Percentiles rank a stretch among this genome's conserved stretches.
These are phyloP conservation scores for Coemansia sp. DNA, from an alignment of 192 early-diverging fungal genomes.

Conservation along the genomic window DNA sequence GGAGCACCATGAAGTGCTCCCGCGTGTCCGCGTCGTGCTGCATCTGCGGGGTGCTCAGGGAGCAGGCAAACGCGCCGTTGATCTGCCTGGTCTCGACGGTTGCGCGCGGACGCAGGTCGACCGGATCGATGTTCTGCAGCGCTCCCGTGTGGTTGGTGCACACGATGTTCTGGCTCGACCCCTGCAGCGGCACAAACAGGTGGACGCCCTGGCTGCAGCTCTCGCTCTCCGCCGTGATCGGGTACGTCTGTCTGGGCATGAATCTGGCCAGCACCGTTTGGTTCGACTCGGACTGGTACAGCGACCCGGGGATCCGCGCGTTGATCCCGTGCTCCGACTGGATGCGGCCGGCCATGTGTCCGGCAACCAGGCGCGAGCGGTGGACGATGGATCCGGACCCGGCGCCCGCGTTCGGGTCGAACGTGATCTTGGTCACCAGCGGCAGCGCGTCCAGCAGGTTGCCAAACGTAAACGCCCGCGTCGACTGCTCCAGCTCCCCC, in stretches of 20 bases:
- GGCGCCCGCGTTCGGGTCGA: conserved; percentile 51
- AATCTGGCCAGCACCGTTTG: conserved; percentile 69
- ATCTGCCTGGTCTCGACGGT: conserved; percentile 63
- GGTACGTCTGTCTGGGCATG: conserved; percentile 60
- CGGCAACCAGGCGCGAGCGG: conserved; percentile 62
- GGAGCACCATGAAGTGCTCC: conserved; percentile 74
- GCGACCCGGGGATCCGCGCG: conserved; percentile 65
- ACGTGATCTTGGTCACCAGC: conserved; percentile 67
- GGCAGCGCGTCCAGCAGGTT: conserved; percentile 77
- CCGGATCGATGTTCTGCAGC: conserved; percentile 68
- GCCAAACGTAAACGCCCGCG: conserved; percentile 65
- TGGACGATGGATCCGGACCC: conserved; percentile 57
- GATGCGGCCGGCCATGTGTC: conserved; percentile 64
- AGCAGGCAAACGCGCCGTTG: conserved; percentile 66
- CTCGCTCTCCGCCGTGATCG: conserved; percentile 62
- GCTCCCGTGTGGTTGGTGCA: conserved; percentile 71
- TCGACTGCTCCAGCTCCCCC: conserved; percentile 66
- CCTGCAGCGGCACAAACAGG: conserved; percentile 59
- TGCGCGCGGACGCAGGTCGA: conserved; percentile 63
- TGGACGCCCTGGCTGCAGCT: conserved; percentile 67
- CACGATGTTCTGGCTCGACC: conserved; percentile 64
- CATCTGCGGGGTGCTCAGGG: conserved; percentile 67
- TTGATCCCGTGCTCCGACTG: conserved; percentile 70
- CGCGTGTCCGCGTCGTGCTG: conserved; percentile 69
- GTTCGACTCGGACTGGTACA: conserved; percentile 69